Conservation (phyloP, 192 early-diverging fungal genomes). For the Paraglomus occultum region DNA sequence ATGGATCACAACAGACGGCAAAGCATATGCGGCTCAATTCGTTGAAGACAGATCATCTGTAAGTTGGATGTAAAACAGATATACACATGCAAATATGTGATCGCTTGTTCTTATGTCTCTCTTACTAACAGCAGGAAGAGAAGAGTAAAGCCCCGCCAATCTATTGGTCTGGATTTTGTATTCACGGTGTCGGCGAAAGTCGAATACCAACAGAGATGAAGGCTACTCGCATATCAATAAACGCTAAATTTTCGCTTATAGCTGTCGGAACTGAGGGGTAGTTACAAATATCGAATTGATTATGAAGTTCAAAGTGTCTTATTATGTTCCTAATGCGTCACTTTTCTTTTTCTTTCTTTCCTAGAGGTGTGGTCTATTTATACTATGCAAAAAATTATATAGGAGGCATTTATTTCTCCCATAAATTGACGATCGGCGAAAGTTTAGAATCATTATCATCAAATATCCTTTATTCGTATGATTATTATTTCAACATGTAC, state of each 20-base stretch:
- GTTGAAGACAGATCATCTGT: slow-evolving; percentile 34
- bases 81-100: slow-evolving; percentile 25
- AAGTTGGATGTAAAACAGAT: not conserved
- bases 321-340: not conserved
- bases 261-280: slow-evolving; percentile 65
- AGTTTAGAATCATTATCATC: slow-evolving; percentile 18
- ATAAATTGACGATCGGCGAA: slow-evolving; percentile 37
- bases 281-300: not conserved
- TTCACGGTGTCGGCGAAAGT: slow-evolving; percentile 45
- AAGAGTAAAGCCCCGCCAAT: not conserved
- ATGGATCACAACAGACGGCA: slow-evolving; percentile 59
- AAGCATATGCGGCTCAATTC: slow-evolving; percentile 62
- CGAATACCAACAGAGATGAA: slow-evolving; percentile 35
- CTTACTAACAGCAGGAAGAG: not conserved
- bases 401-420: slow-evolving; percentile 45
- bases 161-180: slow-evolving; percentile 51
- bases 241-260: slow-evolving; percentile 65
- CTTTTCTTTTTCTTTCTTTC: not conserved
- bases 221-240: slow-evolving; percentile 64
- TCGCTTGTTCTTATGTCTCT: not conserved
- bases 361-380: slow-evolving; percentile 52
- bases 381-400: slow-evolving; percentile 53
- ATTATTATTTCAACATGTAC: not conserved
- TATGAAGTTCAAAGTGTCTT: no score
- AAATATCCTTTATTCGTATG: slow-evolving; percentile 24